Conservation (phyloP, 1,284 basidiomycete species). For the Flammula alnicola region DNA sequence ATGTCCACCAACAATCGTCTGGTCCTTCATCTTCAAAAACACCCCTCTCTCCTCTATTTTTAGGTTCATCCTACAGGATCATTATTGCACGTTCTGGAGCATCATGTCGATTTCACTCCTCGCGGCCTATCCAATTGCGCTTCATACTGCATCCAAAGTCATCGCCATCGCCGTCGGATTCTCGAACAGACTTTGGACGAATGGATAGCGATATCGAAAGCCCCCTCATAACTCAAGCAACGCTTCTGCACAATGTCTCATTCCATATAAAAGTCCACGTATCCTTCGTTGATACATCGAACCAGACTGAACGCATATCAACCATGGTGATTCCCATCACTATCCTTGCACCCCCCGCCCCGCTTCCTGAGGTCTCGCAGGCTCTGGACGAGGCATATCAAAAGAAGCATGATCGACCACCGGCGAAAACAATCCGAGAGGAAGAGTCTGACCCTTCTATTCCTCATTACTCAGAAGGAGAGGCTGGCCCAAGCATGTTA, state of each 20-base stretch:
- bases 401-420: conserved; percentile 84
- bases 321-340: conserved; percentile 67
- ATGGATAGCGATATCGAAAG: conserved; percentile 64
- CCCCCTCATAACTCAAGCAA: conserved; percentile 75
- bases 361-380: conserved; percentile 72
- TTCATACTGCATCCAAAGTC: conserved; percentile 69
- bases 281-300: conserved; percentile 73
- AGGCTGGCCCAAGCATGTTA: conserved; percentile 73
- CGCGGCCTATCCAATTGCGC: conserved; percentile 66
- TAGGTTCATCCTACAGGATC: conserved; percentile 49
- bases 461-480: conserved; percentile 67
- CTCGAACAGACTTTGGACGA: conserved; percentile 44
- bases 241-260: conserved; percentile 71
- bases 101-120: conserved; percentile 78
- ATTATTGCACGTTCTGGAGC: conserved; percentile 76
- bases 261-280: conserved; percentile 68
- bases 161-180: conserved; percentile 56
- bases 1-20: conserved; percentile 31
- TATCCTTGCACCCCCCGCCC: conserved; percentile 73
- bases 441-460: conserved; percentile 65
- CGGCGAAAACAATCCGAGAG: conserved; percentile 64
- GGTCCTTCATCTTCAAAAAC: conserved; percentile 42
- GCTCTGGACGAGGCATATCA: conserved; percentile 74
- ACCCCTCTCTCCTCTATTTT: conserved; percentile 42
- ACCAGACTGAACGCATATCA: conserved; percentile 64